Evolutionary conservation across 1,139 yeast genomes (phyloP), one percentile per base, ranked within the genome.

Genomic region (Blastobotrys serpentis): DNA sequence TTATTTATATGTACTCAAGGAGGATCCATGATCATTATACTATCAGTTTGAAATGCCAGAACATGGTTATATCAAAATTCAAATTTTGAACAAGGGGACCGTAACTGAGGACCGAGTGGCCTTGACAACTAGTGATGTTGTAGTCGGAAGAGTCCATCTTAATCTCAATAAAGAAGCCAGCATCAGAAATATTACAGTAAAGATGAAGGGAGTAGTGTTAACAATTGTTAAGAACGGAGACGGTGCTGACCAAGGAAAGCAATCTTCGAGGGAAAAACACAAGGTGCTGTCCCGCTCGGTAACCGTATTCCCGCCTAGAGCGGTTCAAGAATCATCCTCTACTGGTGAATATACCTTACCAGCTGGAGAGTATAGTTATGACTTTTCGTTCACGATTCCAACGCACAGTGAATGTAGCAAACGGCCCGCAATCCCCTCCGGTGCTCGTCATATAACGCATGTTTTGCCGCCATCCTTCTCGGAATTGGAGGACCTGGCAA

Each of bases 241-340:
- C 61, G 52, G 52, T 54, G 48, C 55, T 63, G 34, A 48, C 30
- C 39, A 50, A 38, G 21, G 47, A 52, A 40, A 55, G 49, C 41
- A 55, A 47, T 52, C 56, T 33, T 56, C 62, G 2, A 55, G 54
- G 30, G 86, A 81, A 59, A 65, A 67, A 13, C 87, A 82, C 63
- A 75, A 76, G 55, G 71, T 82, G 13, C 67, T 82, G 38, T 81
- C 81, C 56, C 78, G 78, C 48, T 74, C 82, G 0, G 53, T 63
- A 41, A 72, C 79, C 0, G 82, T 82, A 19, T 82, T 82, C 56
- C 87, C 88, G 0, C 84, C 87, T 0, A 70, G 66, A 21, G 78
- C 80, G 46, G 71, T 81, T 21, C 66, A 79, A 8, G 61, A 70
- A 37, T 78, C 75, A 1, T 71, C 79, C 16, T 67, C 67, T 43